Conservation (phyloP, 371 early-diverging fungal species). For the Mortierella sp. region DNA sequence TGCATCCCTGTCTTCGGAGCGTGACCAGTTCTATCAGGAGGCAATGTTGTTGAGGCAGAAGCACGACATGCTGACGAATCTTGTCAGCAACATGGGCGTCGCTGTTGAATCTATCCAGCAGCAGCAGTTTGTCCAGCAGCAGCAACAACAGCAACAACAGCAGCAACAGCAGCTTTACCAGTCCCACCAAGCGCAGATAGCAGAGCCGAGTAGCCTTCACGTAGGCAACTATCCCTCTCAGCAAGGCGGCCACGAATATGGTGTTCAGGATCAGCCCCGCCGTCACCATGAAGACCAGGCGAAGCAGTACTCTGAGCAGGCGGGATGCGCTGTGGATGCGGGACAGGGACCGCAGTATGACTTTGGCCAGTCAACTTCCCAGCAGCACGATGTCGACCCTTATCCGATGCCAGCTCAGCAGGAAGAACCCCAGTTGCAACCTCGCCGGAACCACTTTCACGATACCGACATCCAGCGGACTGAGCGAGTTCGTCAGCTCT, state of each 20-base stretch:
- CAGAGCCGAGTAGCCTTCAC: background rate
- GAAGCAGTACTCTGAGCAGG: constrained; percentile 22
- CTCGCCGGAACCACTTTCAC: constrained; percentile 41
- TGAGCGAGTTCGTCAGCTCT: constrained; percentile 40
- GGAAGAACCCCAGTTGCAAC: constrained; percentile 41
- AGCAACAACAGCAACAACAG: constrained; percentile 36
- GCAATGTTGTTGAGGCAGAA: constrained; percentile 35
- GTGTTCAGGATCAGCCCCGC: constrained; percentile 7
- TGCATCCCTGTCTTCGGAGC: constrained; percentile 40
- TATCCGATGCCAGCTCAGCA: constrained; percentile 37
- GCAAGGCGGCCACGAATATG: constrained; percentile 16
- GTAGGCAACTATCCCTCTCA: background rate
- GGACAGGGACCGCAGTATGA: constrained; percentile 12
- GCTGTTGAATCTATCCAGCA: constrained; percentile 47
- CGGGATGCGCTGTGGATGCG: background rate
- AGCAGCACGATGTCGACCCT: constrained; percentile 16
- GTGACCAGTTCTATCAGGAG: constrained; percentile 51
- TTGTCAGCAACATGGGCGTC: constrained; percentile 44
- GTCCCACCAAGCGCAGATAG: constrained; percentile 12
- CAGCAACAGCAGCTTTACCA: constrained; percentile 27
- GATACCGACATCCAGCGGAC: constrained; percentile 32
- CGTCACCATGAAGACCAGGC: constrained; percentile 29
- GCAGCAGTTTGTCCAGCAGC: constrained; percentile 30
- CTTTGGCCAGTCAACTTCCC: constrained; percentile 4
- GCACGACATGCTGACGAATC: constrained; percentile 39